phyloP scores from a whole-genome alignment of 495 filamentous ascomycete species.

The Monascus purpureus region DNA sequence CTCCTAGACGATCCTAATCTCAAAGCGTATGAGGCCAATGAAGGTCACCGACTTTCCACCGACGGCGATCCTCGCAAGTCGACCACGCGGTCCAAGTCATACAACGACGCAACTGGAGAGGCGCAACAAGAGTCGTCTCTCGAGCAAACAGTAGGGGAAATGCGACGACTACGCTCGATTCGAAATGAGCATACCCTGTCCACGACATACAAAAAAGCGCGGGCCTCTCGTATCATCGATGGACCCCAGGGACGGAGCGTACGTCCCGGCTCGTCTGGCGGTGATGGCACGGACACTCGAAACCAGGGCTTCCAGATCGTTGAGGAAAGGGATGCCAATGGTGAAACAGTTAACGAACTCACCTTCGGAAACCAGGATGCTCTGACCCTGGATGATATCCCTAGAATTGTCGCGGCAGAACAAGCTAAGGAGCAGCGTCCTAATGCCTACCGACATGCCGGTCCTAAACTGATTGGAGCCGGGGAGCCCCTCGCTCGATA shows the following conservation, averaged over 20 bases:
- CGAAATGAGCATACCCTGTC: conserved; percentile 88
- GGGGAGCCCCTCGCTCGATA: conserved; percentile 53
- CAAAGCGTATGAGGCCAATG: conserved; percentile 49
- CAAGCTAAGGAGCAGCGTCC: conserved; percentile 86
- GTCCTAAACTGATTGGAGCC: conserved; percentile 53
- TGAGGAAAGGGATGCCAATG: conserved; percentile 65
- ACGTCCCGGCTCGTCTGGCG: conserved; percentile 68
- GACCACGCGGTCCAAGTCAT: conserved; percentile 60
- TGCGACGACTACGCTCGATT: conserved; percentile 79
- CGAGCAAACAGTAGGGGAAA: conserved; percentile 91
- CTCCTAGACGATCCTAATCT: conserved; percentile 57
- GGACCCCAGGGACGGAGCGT: conserved; percentile 68
- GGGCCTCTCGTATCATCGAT: conserved; percentile 85
- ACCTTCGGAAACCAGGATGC: conserved; percentile 85
- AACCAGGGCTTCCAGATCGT: conserved; percentile 63
- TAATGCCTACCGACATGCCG: conserved; percentile 64
- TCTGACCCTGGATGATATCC: conserved; percentile 90
- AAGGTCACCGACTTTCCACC: conserved; percentile 40
- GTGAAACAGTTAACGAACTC: conserved; percentile 57
- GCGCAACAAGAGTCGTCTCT: conserved; percentile 60
- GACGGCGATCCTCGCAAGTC: conserved; percentile 37
- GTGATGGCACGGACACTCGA: conserved; percentile 42
- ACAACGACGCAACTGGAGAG: conserved; percentile 45
- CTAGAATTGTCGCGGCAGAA: conserved; percentile 89
- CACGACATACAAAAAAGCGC: conserved; percentile 76